Evolutionary conservation across 306 rosid species (phyloP), one percentile per base, ranked within the genome.

Genomic region (Ceratonia siliqua): DNA sequence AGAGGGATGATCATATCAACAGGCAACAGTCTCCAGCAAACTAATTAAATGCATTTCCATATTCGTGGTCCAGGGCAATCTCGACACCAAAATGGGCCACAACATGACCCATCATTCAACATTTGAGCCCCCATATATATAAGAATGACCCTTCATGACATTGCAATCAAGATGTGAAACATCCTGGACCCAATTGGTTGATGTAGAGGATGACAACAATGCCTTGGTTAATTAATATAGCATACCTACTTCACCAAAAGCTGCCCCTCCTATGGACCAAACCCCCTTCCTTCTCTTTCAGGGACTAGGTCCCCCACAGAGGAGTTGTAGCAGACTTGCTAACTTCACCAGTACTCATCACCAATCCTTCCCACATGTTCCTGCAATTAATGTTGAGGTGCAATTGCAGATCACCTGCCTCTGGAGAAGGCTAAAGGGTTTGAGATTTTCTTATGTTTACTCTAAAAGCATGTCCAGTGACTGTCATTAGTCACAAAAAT

Each of bases 41-140:
- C 50, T 70, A 54, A 24, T 38, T 70, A 27, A 55, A 39, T 39
- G 48, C 74, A 52, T 15, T 13, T n/a, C 18, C 18, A 7, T 49
- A 15, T 77, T 54, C 8, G 68, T 68, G 88, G 86, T 78, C 58
- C 57, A 88, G 25, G 78, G 80, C 74, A 82, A 72, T 68, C 45
- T 57, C 25, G 55, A 59, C 38, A 38, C 20, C 52, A 59, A 56
- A 68, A 64, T 41, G 86, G 91, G 79, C 77, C 85, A 55, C 63
- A 74, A 15, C 49, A 64, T 71, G 72, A 82, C 83, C 73, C 75
- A 70, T 57, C 66, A 74, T 42, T 41, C 21, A 75, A 61, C 81
- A 69, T 22, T 77, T 7, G 75, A 78, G 79, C 82, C 84, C 86
- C 82, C 86, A n/a, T n/a, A n/a, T n/a, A 64, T 73, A 68, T 21